Evolutionary conservation across 805 yeast genomes (phyloP).

Genomic region (Myxozyma neglecta): DNA sequence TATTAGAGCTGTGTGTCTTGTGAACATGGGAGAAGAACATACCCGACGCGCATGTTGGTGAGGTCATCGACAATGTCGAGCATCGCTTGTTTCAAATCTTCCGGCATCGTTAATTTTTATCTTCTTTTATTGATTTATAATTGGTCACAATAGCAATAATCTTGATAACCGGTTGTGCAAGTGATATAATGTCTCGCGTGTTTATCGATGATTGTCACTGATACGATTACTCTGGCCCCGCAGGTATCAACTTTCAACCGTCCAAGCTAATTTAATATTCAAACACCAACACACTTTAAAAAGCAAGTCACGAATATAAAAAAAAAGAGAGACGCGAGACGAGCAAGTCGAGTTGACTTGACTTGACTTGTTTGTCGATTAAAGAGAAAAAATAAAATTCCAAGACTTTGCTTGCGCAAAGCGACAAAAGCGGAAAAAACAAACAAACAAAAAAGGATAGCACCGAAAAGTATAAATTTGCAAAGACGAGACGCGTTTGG

Average conservation of each 20-base stretch:
- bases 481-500: constrained; percentile 2
- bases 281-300: too few relatives aligned
- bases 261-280: too few relatives aligned
- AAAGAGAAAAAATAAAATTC: background rate
- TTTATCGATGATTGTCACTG: too few relatives aligned
- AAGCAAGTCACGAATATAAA: background rate
- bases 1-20: background rate
- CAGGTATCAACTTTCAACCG: too few relatives aligned
- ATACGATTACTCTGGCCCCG: too few relatives aligned
- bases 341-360: background rate
- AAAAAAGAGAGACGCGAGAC: too few relatives aligned
- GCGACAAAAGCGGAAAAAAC: background rate
- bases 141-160: background rate
- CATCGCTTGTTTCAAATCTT: constrained; percentile 7
- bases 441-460: background rate
- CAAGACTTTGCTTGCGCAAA: background rate
- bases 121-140: background rate
- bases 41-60: constrained; percentile 39
- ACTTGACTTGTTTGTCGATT: background rate
- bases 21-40: background rate
- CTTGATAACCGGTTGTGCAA: background rate
- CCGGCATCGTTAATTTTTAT: background rate
- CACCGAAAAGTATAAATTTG: background rate
- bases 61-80: constrained; percentile 42
- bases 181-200: too few relatives aligned